A percentile compares a stretch with the other conserved stretches of the same genome.
Evolutionary conservation across 139 green algal species (phyloP).

Genomic region (Haematococcus lacustris): DNA sequence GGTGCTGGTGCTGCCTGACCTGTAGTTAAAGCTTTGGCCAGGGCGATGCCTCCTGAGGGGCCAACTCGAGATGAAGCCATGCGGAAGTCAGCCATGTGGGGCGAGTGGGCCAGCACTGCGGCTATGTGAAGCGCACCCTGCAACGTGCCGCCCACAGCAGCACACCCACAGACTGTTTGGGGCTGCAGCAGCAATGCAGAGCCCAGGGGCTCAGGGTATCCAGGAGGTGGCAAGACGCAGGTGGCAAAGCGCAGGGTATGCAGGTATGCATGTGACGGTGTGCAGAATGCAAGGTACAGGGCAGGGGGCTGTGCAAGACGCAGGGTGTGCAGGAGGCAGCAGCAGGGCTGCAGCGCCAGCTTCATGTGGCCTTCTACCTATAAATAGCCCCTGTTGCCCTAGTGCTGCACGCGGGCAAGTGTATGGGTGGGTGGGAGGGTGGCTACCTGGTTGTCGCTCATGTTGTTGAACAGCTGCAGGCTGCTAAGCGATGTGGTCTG

Average conservation of each 20-base stretch:
- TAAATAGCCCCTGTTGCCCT: neutral
- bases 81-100: constrained; percentile 75
- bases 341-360: no score
- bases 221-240: neutral
- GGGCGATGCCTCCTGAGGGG: constrained; percentile 54
- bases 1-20: no score
- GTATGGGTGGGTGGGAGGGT: neutral
- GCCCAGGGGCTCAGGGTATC: neutral
- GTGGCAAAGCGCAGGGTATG: no score
- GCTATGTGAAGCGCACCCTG: constrained; percentile 55
- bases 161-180: neutral
- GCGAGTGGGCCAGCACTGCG: constrained; percentile 54
- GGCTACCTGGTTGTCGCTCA: constrained; percentile 66
- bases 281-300: no score
- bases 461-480: constrained; percentile 95
- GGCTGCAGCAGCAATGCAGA: neutral
- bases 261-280: no score
- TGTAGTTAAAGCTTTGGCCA: constrained; percentile 48
- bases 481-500: constrained; percentile 7
- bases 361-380: no score
- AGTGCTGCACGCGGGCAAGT: neutral
- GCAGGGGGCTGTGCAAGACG: no score
- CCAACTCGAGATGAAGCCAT: constrained; percentile 80
- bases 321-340: no score
- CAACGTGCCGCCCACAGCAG: neutral